phyloP scores from a whole-genome alignment of 768 basidiomycete genomes.

The Suillus occidentalis region DNA sequence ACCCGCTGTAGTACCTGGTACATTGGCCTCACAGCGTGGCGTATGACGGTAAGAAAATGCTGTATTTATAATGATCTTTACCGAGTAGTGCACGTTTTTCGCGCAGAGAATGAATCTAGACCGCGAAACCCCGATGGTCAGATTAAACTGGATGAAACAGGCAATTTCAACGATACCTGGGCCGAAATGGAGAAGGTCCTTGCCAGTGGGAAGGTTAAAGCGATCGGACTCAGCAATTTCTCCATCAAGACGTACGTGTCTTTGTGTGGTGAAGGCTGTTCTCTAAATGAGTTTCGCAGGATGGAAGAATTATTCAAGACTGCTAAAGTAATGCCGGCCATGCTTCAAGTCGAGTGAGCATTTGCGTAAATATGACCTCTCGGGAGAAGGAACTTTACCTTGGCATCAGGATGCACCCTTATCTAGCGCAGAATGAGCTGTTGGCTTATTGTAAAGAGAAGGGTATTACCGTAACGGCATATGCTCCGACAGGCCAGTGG shows the following conservation, averaged over 20 bases:
- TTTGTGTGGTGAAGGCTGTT: neutral
- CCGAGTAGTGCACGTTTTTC: neutral
- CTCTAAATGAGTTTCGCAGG: conserved; percentile 8
- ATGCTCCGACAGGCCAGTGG: conserved; percentile 29
- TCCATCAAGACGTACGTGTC: conserved; percentile 28
- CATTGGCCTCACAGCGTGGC: conserved; percentile 36
- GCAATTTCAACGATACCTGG: conserved; percentile 30
- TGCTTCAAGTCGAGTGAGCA: conserved; percentile 33
- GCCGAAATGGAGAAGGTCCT: conserved; percentile 24
- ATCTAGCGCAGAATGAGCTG: conserved; percentile 32
- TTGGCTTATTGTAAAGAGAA: conserved; percentile 28
- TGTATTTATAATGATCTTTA: neutral
- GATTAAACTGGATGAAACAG: conserved; percentile 16
- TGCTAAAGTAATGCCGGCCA: conserved; percentile 31
- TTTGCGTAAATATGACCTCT: neutral
- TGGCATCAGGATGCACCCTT: conserved; percentile 35
- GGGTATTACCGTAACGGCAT: conserved; percentile 34
- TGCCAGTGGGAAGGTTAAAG: conserved; percentile 23
- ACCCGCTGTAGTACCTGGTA: conserved; percentile 36
- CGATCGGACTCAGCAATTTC: conserved; percentile 36
- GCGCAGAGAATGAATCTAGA: conserved; percentile 7
- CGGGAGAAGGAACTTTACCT: neutral
- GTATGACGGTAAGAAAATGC: conserved; percentile 16
- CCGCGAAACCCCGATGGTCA: conserved; percentile 22
- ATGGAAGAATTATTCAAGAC: conserved; percentile 23